These are phyloP conservation scores for Wickerhamomyces mucosus DNA, from an alignment of 805 yeast species.

Conservation along the genomic window DNA sequence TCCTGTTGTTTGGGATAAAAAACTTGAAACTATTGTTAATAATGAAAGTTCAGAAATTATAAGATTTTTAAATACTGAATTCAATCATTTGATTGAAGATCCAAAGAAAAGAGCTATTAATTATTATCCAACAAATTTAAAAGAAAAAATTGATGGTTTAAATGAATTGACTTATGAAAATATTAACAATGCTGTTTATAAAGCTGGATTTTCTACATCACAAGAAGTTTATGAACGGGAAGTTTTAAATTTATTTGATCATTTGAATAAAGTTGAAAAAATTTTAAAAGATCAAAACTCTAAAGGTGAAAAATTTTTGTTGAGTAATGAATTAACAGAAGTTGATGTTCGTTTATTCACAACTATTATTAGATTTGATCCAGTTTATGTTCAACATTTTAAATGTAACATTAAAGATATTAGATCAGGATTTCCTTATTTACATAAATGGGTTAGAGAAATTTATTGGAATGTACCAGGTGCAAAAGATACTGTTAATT, in stretches of 20 bases:
- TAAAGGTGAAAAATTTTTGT: constrained; percentile 31
- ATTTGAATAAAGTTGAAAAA: constrained; percentile 62
- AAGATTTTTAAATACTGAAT: constrained; percentile 71
- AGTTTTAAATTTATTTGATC: constrained; percentile 50
- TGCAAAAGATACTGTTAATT: constrained; percentile 70
- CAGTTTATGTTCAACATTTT: constrained; percentile 92
- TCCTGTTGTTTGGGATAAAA: constrained; percentile 88
- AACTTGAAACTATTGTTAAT: constrained; percentile 74
- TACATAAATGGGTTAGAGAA: constrained; percentile 73
- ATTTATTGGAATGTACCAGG: constrained; percentile 74
- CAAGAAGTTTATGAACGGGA: constrained; percentile 76
- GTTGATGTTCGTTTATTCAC: constrained; percentile 85
- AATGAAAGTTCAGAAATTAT: constrained; percentile 89
- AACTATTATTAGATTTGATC: constrained; percentile 84
- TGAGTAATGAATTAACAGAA: constrained; percentile 69
- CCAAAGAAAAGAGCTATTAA: constrained; percentile 40
- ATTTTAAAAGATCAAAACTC: constrained; percentile 35
- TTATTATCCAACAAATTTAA: constrained; percentile 50
- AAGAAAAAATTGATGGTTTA: constrained; percentile 57
- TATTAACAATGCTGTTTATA: constrained; percentile 90
- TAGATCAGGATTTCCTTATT: constrained; percentile 65
- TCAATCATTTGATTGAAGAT: constrained; percentile 45
- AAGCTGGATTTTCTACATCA: constrained; percentile 78
- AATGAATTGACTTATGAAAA: constrained; percentile 77
- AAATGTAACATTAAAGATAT: constrained; percentile 83